Percentiles rank a stretch among this genome's conserved stretches.
These are phyloP conservation scores for Acanthamoeba lenticulata DNA, from an alignment of 208 protist genomes.

Conservation along the genomic window DNA sequence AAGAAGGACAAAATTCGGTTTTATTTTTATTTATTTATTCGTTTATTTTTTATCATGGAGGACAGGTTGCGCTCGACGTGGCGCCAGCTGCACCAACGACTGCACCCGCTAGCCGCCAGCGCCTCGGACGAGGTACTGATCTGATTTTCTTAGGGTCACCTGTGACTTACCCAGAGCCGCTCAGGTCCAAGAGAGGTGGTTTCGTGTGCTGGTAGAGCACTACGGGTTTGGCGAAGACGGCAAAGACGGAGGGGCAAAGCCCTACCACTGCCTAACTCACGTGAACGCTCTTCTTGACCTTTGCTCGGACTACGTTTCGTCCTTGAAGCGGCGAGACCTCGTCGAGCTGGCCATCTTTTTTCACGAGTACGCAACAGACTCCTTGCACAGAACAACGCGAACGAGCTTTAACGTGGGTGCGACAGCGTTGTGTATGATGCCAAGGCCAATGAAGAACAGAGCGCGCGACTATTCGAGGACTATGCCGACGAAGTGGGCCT, in stretches of 20 bases:
- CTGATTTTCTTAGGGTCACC: not conserved
- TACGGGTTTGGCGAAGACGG: not conserved
- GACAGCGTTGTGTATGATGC: not conserved
- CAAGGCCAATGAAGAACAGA: conserved; percentile 42
- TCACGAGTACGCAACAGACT: not conserved
- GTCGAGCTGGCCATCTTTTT: conserved; percentile 53
- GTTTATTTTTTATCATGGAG: not conserved
- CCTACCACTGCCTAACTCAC: not conserved
- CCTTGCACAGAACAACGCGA: not conserved
- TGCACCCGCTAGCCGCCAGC: not conserved
- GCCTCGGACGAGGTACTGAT: not conserved
- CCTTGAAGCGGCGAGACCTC: not conserved
- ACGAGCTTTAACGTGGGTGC: not conserved
- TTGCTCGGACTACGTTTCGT: not conserved
- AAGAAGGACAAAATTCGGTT: not conserved
- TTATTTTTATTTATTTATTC: not conserved
- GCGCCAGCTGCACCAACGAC: not conserved
- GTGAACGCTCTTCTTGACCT: not conserved
- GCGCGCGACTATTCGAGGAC: not conserved
- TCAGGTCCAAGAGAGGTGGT: not conserved
- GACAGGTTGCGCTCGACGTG: not conserved
- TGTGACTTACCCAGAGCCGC: not conserved
- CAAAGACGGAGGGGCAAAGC: not conserved
- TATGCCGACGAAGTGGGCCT: not conserved
- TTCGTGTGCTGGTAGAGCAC: not conserved